Base-by-base conservation (phyloP, 2,329 filamentous ascomycete species). In the Arthrobotrys iridis region DNA sequence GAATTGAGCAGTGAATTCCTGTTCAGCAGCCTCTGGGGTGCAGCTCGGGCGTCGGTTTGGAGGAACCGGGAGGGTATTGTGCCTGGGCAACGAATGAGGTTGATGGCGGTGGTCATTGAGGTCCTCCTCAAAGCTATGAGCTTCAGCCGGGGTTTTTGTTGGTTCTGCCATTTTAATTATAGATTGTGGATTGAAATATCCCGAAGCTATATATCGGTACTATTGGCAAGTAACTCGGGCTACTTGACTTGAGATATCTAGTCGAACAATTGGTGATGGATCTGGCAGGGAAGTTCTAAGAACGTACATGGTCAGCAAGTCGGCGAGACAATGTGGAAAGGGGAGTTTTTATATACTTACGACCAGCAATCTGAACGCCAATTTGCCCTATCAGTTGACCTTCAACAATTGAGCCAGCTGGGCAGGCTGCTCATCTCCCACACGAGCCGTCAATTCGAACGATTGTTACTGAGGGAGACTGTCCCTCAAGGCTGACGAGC, bases 91-190 rank as follows among this genome's bases (percentile, higher is more conserved):
- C 30, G 79, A 79, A 57, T 80, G 79, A 6, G 78, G 78, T 30
- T 80, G 79, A 45, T 76, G 68, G 8, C 79, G 77, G 64, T 80
- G 79, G 59, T 80, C 79, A 26, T 80, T 77, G n/a, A 80, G 67
- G 50, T 79, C 77, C 50, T 68, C 65, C 26, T 57, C 37, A 60
- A 67, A 63, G 66, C 24, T 52, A n/a, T 24, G 59, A 11, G 58
- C 60, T 40, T 63, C 62, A 26, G 60, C 35, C 11, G 50, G 35
- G 33, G 37, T 45, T 30, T 41, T 65, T 40, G 37, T 43, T 50
- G 58, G 68, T 13, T 74, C 68, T 50, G 68, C 37, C 68, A 66
- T 75, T 35, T 63, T 64, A 37, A 41, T 55, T 55, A 45, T 26
- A 35, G 15, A 37, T 62, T 46, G 5, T 48, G 40, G 7, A 45